phyloP scores from a whole-genome alignment of 2,329 filamentous ascomycete genomes.

The Ophiostoma sp. region DNA sequence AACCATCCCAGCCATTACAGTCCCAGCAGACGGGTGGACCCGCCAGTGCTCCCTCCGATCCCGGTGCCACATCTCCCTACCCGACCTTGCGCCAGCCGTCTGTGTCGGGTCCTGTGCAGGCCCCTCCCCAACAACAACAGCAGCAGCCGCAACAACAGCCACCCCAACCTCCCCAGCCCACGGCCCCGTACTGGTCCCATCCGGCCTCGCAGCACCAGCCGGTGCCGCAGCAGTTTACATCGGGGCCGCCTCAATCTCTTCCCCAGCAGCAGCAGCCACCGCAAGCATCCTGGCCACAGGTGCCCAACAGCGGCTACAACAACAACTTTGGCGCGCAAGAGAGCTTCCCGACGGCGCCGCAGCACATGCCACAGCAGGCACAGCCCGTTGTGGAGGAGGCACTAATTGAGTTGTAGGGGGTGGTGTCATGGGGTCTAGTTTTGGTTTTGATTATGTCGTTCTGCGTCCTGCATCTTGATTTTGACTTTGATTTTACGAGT shows the following conservation, averaged over 20 bases:
- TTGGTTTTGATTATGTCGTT: not conserved
- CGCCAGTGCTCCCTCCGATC: conserved; percentile 45
- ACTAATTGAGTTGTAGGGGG: conserved; percentile 65
- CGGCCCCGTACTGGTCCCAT: conserved; percentile 51
- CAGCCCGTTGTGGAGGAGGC: conserved; percentile 70
- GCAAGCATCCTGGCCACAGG: conserved; percentile 35
- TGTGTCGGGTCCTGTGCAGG: conserved; percentile 41
- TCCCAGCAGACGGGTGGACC: conserved; percentile 40
- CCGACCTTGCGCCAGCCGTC: conserved; percentile 51
- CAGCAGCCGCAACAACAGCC: conserved; percentile 32
- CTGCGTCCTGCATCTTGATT: not conserved
- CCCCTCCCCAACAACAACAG: not conserved
- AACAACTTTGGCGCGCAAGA: conserved; percentile 56
- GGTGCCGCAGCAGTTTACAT: conserved; percentile 35
- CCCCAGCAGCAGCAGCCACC: conserved; percentile 35
- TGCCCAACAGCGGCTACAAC: conserved; percentile 46
- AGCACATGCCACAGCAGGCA: conserved; percentile 61
- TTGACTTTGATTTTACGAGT: not conserved
- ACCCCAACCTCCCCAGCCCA: conserved; percentile 29
- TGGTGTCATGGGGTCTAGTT: not conserved
- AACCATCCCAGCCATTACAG: conserved; percentile 35
- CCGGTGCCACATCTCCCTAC: conserved; percentile 50
- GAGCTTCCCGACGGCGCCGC: conserved; percentile 65
- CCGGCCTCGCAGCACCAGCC: conserved; percentile 44
- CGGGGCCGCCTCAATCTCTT: conserved; percentile 43